Conservation (phyloP, 768 basidiomycete species). For the Auriculariales sp. region DNA sequence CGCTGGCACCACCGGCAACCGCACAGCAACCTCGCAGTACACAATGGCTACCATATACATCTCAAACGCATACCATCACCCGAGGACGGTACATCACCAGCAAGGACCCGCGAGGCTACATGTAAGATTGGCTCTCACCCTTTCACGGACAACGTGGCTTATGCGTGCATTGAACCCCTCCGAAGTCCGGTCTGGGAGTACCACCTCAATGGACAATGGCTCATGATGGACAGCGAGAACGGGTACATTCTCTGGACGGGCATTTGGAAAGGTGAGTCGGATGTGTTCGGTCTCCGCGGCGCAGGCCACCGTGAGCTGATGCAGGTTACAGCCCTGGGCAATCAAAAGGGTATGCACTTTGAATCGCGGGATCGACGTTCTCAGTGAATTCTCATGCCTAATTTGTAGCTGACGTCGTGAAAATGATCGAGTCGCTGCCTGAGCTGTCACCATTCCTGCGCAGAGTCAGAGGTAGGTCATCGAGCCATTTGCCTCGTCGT, state of each 20-base stretch:
- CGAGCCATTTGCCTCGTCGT: constrained; percentile 10
- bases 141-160: neutral
- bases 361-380: neutral
- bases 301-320: constrained; percentile 8
- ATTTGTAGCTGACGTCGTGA: constrained; percentile 69
- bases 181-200: constrained; percentile 75
- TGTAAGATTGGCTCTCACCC: constrained; percentile 31
- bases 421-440: constrained; percentile 85
- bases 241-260: constrained; percentile 88
- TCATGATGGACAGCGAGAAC: constrained; percentile 93
- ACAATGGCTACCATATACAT: neutral
- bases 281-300: neutral
- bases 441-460: constrained; percentile 72
- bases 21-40: neutral
- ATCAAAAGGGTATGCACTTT: constrained; percentile 60
- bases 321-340: constrained; percentile 48
- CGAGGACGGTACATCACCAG: constrained; percentile 60
- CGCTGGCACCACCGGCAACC: neutral
- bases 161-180: constrained; percentile 4
- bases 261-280: constrained; percentile 72
- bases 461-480: constrained; percentile 70
- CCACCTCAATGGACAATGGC: constrained; percentile 79
- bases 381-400: constrained; percentile 1
- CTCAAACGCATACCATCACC: constrained; percentile 2
- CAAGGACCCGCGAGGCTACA: constrained; percentile 80